phyloP scores from a whole-genome alignment of 2,329 filamentous ascomycete species.

The Pochonia chlamydosporia region DNA sequence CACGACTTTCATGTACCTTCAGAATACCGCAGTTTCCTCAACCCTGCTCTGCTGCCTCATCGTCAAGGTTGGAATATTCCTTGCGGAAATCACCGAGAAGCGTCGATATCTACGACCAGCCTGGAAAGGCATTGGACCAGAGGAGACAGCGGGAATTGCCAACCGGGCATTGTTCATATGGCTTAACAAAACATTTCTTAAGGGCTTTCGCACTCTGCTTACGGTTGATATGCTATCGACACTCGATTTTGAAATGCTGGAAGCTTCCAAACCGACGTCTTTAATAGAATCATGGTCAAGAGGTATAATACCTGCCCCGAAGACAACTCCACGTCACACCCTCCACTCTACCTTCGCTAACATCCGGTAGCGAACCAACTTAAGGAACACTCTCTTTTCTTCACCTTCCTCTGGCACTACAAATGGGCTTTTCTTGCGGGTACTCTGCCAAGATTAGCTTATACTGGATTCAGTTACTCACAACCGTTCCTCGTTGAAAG shows the following conservation, averaged over 20 bases:
- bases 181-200: not conserved
- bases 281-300: not conserved
- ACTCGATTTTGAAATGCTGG: not conserved
- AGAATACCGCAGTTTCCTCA: too few relatives aligned
- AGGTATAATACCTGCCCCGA: not conserved
- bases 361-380: slow-evolving; percentile 11
- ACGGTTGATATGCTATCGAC: not conserved
- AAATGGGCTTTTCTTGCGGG: slow-evolving; percentile 21
- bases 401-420: slow-evolving; percentile 18
- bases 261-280: not conserved
- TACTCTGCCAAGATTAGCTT: slow-evolving; percentile 28
- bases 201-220: not conserved
- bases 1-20: too few relatives aligned
- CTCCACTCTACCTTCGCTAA: not conserved
- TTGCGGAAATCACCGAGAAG: not conserved
- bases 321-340: not conserved
- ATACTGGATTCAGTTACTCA: slow-evolving; percentile 32
- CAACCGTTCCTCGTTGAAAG: slow-evolving; percentile 37
- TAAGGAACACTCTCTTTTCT: slow-evolving; percentile 16
- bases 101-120: not conserved
- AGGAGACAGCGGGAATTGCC: not conserved
- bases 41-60: too few relatives aligned
- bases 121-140: not conserved
- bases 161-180: not conserved
- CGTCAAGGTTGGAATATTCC: too few relatives aligned